Evolutionary conservation across 768 basidiomycete genomes (phyloP), one percentile per base, ranked within the genome.

Genomic region (Xerocomellus amylosporus): DNA sequence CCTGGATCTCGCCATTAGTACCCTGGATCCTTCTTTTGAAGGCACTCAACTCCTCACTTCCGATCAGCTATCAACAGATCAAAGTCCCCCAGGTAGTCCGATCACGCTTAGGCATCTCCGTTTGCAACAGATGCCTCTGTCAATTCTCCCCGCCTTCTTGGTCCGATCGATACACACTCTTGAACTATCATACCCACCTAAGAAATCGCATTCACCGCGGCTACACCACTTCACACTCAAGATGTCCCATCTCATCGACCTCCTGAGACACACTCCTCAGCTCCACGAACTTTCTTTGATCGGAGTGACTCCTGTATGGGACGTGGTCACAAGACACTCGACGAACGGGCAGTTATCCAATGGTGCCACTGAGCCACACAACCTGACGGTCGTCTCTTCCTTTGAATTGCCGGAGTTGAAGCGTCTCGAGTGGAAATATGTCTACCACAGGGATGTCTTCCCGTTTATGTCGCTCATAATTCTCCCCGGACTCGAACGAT

Each of bases 341-440:
- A 56, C 56, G 53, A 40, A 64, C 46, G 61, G 49, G 20, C 56
- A 56, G 26, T 26, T 46, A 50, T 39, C 49, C 13, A 39, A 54
- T 19, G 53, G 44, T 47, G 8, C 41, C 43, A 51, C 45, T 34
- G 58, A 59, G 34, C 43, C 44, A 46, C 54, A 28, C 37, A 42
- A 48, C 19, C 47, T 22, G n/a, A 37, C 36, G 6, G 49, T 62
- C 37, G 56, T 51, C 17, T 46, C 56, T 30, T 59, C 71, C 28
- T 57, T 77, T 47, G 66, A 65, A 47, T 71, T 83, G 33, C 64
- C 60, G 5, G 68, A 72, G 51, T 63, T 83, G 52, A 77, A 71
- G 48, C 65, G 58, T n/a, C 61, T 83, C 41, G 75, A 78, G 31
- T 82, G 80, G 79, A 77, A 73, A 42, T 77, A 72, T 54, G 77